These are phyloP conservation scores for Pisolithus thermaeus DNA, from an alignment of 1,284 basidiomycete genomes.

Conservation along the genomic window DNA sequence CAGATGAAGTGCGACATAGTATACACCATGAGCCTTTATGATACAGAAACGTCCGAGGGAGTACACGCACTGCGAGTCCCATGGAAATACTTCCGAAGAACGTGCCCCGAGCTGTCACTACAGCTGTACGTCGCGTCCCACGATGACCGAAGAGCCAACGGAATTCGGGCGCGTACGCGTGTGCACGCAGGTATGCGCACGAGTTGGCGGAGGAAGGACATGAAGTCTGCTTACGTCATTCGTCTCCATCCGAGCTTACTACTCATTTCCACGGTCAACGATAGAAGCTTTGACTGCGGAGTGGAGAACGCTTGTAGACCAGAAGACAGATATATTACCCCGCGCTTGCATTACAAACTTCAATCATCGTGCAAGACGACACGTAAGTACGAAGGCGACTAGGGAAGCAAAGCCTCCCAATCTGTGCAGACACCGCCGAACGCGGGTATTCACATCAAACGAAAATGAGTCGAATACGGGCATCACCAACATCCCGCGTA, in stretches of 20 bases:
- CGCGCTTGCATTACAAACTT: constrained; percentile 10
- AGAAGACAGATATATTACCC: no score
- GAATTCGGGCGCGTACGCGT: constrained; percentile 6
- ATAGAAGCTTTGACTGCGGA: no score
- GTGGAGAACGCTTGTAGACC: no score
- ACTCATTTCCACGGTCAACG: no score
- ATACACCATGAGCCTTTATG: not conserved
- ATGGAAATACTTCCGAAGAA: constrained; percentile 8
- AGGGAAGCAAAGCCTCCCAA: constrained; percentile 70
- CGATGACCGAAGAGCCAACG: not conserved
- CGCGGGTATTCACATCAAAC: not conserved
- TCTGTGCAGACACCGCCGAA: constrained; percentile 29
- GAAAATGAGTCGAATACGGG: no score
- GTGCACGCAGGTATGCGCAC: not conserved
- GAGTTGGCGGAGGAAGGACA: constrained; percentile 1
- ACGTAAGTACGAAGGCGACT: constrained; percentile 65
- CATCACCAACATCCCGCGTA: not conserved
- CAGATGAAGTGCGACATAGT: not conserved
- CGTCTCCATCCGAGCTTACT: not conserved
- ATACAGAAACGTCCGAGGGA: not conserved
- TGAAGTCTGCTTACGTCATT: not conserved
- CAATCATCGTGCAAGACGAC: constrained; percentile 58
- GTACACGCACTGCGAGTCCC: constrained; percentile 12
- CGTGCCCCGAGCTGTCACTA: not conserved
- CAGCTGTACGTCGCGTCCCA: not conserved